These are phyloP conservation scores for Termitomyces sp. DNA, from an alignment of 768 basidiomycete species.

Conservation along the genomic window DNA sequence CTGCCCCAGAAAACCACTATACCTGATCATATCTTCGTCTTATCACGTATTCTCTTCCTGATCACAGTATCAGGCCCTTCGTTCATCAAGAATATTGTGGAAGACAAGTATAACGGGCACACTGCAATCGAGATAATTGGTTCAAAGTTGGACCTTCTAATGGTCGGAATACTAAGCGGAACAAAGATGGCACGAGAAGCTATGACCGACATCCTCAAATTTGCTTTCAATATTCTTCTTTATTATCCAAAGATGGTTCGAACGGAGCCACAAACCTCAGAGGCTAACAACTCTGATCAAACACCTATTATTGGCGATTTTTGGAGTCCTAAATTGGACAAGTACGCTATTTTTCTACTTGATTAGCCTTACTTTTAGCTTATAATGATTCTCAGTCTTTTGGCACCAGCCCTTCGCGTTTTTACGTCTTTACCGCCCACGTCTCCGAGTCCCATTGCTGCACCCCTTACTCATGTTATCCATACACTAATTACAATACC, in stretches of 20 bases:
- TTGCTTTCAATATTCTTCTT: slow-evolving; percentile 73
- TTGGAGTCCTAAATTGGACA: slow-evolving; percentile 70
- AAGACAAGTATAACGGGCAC: slow-evolving; percentile 50
- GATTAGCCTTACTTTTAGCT: background rate
- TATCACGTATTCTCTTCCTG: slow-evolving; percentile 73
- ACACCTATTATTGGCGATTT: slow-evolving; percentile 60
- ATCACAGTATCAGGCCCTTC: slow-evolving; percentile 48
- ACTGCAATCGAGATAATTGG: slow-evolving; percentile 60
- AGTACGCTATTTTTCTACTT: slow-evolving; percentile 33
- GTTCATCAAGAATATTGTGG: slow-evolving; percentile 57
- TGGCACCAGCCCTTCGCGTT: slow-evolving; percentile 64
- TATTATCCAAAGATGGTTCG: slow-evolving; percentile 71
- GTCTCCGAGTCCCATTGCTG: slow-evolving; percentile 56
- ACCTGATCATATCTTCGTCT: slow-evolving; percentile 65
- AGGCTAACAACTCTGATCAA: slow-evolving; percentile 21
- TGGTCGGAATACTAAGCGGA: slow-evolving; percentile 41
- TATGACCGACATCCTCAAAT: slow-evolving; percentile 77
- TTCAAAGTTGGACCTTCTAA: slow-evolving; percentile 54
- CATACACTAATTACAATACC: slow-evolving; percentile 81
- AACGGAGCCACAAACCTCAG: slow-evolving; percentile 37
- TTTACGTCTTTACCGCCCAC: slow-evolving; percentile 63
- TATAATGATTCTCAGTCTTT: slow-evolving; percentile 38
- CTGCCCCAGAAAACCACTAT: slow-evolving; percentile 48
- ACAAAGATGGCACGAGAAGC: slow-evolving; percentile 62
- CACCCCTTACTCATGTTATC: slow-evolving; percentile 77